Conservation (phyloP, 1,284 basidiomycete species). For the Sporisorium graminicola region DNA sequence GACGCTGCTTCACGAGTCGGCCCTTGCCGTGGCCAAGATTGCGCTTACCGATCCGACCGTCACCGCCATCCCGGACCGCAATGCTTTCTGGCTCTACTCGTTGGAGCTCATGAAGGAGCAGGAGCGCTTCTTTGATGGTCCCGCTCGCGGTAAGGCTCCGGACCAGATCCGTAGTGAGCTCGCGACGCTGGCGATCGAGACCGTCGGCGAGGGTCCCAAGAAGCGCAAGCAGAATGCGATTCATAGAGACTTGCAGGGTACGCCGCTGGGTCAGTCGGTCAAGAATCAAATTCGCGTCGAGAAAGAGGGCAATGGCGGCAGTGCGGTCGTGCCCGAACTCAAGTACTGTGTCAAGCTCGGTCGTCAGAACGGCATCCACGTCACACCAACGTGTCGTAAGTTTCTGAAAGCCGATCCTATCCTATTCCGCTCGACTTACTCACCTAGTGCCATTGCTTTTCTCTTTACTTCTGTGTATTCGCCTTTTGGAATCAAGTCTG, state of each 20-base stretch:
- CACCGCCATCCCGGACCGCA: slow-evolving; percentile 34
- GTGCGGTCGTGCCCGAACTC: slow-evolving; percentile 82
- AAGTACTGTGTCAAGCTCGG: slow-evolving; percentile 87
- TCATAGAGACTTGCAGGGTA: slow-evolving; percentile 71
- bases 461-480: background rate
- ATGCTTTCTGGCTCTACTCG: slow-evolving; percentile 65
- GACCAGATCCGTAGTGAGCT: slow-evolving; percentile 82
- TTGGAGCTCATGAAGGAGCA: slow-evolving; percentile 81
- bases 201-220: slow-evolving; percentile 71
- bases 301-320: slow-evolving; percentile 79
- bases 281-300: slow-evolving; percentile 78
- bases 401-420: background rate
- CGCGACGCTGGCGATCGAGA: slow-evolving; percentile 74
- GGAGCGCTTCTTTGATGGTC: slow-evolving; percentile 82
- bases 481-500: slow-evolving; percentile 13
- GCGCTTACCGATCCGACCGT: slow-evolving; percentile 53
- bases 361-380: slow-evolving; percentile 90
- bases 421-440: background rate
- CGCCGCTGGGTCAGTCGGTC: slow-evolving; percentile 71
- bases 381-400: slow-evolving; percentile 81
- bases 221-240: slow-evolving; percentile 64
- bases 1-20: slow-evolving; percentile 83
- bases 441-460: background rate
- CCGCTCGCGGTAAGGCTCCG: slow-evolving; percentile 78
- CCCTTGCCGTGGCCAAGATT: slow-evolving; percentile 78